Evolutionary conservation across 176 grass and related monocot genomes (phyloP), one percentile per base, ranked within the genome.

Genomic region (Musa beccarii): DNA sequence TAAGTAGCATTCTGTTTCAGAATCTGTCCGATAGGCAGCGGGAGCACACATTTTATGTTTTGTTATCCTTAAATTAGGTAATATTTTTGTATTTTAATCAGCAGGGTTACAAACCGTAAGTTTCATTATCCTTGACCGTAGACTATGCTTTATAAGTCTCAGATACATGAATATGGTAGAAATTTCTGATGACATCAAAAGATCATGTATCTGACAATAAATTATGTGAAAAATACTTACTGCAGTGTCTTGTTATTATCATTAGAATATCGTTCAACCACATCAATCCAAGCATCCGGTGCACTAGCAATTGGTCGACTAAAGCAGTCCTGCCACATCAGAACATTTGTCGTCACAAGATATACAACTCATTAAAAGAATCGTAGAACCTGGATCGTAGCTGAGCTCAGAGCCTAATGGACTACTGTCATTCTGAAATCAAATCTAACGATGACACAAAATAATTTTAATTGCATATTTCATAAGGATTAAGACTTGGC

Each of bases 211-310:
- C 67, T 19, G 66, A 70, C 10, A 25, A 51, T 51, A 59, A 73
- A 16, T 49, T 16, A 10, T 14, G 1, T 29, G 1, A 69, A 71
- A 67, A 79, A 78, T 63, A 10, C 89, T 89, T 73, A 91, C 88
- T 76, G 83, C 10, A 96, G 56, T 52, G 92, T 96, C 79, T 90
- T 96, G 81, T 90, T 90, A 70, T 63, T 88, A 75, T 90, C 91
- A 34, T 90, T 87, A 51, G 91, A 95, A 75, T 79, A 79, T 17
- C 88, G 78, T 49, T 95, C 91, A 20, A 95, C 87, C 52, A 95
- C 85, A 82, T 95, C 88, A 82, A 95, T 79, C 88, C 92, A 96
- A 75, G 92, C 76, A 83, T 90, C 92, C 69, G 88, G 92, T 59
- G 88, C 85, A 83, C 92, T 96, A 53, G 88, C 81, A 75, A 96